A percentile compares a stretch with the other conserved stretches of the same genome.
These are phyloP conservation scores for Aspergillus fumigatiaffinis DNA, from an alignment of 2,329 filamentous ascomycete species.

Conservation along the genomic window DNA sequence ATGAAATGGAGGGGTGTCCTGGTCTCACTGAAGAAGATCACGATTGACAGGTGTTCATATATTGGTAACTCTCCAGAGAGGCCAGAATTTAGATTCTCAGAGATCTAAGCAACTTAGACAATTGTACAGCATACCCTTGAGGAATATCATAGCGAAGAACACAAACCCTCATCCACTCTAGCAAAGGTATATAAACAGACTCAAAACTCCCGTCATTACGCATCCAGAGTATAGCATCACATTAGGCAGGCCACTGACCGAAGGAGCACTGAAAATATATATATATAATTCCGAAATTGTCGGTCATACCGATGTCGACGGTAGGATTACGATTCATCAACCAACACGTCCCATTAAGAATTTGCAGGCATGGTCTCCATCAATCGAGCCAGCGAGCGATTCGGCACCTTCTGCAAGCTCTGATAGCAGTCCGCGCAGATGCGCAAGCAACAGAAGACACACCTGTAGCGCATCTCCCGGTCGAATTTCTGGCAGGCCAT, in stretches of 20 bases:
- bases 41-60: slow-evolving; percentile 43
- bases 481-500: slow-evolving; percentile 42
- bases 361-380: slow-evolving; percentile 19
- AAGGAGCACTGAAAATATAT: neutral
- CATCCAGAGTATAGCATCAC: neutral
- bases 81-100: slow-evolving; percentile 2
- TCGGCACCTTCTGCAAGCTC: slow-evolving; percentile 28
- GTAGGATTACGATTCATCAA: neutral
- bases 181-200: slow-evolving; percentile 2
- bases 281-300: neutral
- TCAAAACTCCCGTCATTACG: slow-evolving; percentile 12
- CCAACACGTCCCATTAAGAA: neutral
- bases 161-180: slow-evolving; percentile 3
- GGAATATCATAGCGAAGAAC: neutral
- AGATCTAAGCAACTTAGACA: neutral
- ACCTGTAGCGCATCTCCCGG: slow-evolving; percentile 35
- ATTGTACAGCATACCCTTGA: neutral
- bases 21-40: slow-evolving; percentile 82
- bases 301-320: neutral
- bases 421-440: slow-evolving; percentile 36
- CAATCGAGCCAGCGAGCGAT: slow-evolving; percentile 31
- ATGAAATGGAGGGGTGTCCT: slow-evolving; percentile 83
- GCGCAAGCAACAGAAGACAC: slow-evolving; percentile 41
- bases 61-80: too few species aligned
- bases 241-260: neutral